phyloP scores from a whole-genome alignment of 1,284 basidiomycete species.

The Stereum hirsutum region DNA sequence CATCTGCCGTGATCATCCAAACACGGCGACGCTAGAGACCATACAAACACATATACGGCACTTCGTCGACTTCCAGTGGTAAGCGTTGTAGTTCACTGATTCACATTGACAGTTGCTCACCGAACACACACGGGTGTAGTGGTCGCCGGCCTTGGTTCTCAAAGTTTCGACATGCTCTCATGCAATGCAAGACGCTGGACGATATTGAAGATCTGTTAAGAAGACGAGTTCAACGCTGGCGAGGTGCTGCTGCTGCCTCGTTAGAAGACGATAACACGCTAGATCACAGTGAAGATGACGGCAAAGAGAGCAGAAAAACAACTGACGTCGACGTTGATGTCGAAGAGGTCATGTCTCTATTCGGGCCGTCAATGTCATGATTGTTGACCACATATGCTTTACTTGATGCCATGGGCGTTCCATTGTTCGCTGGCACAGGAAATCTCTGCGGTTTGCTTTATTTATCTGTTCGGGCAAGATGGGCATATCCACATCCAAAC shows the following conservation, averaged over 20 bases:
- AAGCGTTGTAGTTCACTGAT: conserved; percentile 11
- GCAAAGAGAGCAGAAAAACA: no score
- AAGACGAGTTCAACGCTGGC: conserved; percentile 9
- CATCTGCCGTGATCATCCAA: conserved; percentile 39
- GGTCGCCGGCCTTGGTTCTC: conserved; percentile 10
- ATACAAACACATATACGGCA: conserved; percentile 52
- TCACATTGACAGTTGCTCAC: background rate
- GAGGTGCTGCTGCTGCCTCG: background rate
- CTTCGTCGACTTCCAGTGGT: conserved; percentile 59
- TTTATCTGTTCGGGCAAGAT: no score
- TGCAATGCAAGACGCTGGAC: conserved; percentile 8
- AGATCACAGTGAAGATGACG: no score
- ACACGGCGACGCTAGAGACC: conserved; percentile 33
- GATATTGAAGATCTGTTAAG: conserved; percentile 11
- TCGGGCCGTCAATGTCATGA: no score
- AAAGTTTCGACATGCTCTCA: conserved; percentile 6
- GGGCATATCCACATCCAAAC: no score
- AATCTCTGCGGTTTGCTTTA: no score
- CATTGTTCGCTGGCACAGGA: no score
- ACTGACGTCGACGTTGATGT: no score
- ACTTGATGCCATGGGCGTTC: no score
- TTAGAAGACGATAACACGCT: no score
- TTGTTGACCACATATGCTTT: no score
- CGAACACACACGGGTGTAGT: background rate
- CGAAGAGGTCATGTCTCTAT: no score